Base-by-base conservation (phyloP, 805 yeast genomes). In the Metschnikowia colocasiae region DNA sequence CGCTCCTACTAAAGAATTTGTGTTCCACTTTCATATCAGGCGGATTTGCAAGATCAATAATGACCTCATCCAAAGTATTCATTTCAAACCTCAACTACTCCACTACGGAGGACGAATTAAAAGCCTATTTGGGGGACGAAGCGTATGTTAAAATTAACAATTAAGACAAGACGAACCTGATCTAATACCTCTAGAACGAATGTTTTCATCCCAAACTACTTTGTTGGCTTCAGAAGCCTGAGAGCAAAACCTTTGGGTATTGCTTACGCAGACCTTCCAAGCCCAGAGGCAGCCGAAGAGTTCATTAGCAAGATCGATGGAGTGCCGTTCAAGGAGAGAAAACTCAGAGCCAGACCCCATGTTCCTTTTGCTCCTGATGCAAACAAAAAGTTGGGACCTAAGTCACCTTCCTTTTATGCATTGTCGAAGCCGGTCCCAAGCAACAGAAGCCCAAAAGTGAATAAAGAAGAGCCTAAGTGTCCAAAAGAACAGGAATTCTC, bases 231-330 rank as follows among this genome's bases (percentile, higher is more conserved):
- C 47, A 67, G 75, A 37, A 58, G 58, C 6, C 59, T 58, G 33
- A 68, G 66, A 42, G 73, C 69, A 40, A 71, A 64, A 51, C 78
- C 82, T 2, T 63, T 80, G 53, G 92, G 94, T 3, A 75, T 80
- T 40, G 75, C 68, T 0, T 70, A 68, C 46, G 73, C 67, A n/a
- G 71, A 64, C 43, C 66, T 70, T 48, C 59, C 53, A n/a, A 51
- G 54, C 20, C 37, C 43, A 1, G 67, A 63, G 22, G 63, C 61
- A n/a, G 71, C 68, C 5, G 56, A 59, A 15, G 51, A 51, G 30
- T 71, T 61, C 13, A 57, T 63, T 25, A 52, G 56, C 13, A 53
- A 57, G 16, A 57, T 66, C 34, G 58, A 68, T 32, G 62, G 69
- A 4, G 48, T 45, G 10, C 37, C 19, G 6, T 59, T 68, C 43